Evolutionary conservation across 1,139 yeast genomes (phyloP).

Genomic region (Hyphopichia burtonii): DNA sequence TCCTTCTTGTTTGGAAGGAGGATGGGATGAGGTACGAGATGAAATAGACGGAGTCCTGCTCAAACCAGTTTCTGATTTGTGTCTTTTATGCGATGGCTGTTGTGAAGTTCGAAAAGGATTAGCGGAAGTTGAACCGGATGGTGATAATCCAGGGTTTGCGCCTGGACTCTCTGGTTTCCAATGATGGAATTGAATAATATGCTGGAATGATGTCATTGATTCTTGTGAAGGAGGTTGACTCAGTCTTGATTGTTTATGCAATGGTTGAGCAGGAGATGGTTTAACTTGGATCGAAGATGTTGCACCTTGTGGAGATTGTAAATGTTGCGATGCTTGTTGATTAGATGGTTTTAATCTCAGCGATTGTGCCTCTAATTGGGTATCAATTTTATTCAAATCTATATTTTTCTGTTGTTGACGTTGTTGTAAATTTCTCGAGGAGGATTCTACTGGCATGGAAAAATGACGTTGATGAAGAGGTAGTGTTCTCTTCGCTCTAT

Average conservation of each 20-base stretch:
- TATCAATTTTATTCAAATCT: slow-evolving; percentile 14
- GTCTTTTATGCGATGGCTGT: slow-evolving; percentile 18
- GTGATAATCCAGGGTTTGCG: slow-evolving; percentile 3
- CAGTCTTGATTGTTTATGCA: slow-evolving; percentile 35
- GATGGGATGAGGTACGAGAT: slow-evolving; percentile 5
- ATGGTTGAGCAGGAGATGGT: slow-evolving; percentile 47
- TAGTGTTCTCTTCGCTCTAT: slow-evolving; percentile 17
- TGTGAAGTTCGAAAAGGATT: slow-evolving; percentile 2
- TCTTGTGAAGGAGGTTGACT: slow-evolving; percentile 45
- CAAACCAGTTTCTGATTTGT: slow-evolving; percentile 14
- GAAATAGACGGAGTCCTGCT: background rate
- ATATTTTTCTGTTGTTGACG: slow-evolving; percentile 7
- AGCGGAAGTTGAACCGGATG: slow-evolving; percentile 5
- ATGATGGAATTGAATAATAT: slow-evolving; percentile 51
- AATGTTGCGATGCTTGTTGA: background rate
- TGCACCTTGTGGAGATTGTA: slow-evolving; percentile 24
- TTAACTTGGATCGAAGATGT: slow-evolving; percentile 44
- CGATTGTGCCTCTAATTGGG: slow-evolving; percentile 4
- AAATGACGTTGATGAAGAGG: slow-evolving; percentile 42
- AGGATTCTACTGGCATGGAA: slow-evolving; percentile 40
- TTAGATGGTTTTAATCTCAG: background rate
- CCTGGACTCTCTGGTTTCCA: slow-evolving; percentile 47
- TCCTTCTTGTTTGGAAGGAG: slow-evolving; percentile 2
- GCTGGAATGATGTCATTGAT: slow-evolving; percentile 53
- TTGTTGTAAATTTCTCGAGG: slow-evolving; percentile 4